These are phyloP conservation scores for Forsythia suspensa DNA, from an alignment of 257 asterid genomes.

Conservation along the genomic window DNA sequence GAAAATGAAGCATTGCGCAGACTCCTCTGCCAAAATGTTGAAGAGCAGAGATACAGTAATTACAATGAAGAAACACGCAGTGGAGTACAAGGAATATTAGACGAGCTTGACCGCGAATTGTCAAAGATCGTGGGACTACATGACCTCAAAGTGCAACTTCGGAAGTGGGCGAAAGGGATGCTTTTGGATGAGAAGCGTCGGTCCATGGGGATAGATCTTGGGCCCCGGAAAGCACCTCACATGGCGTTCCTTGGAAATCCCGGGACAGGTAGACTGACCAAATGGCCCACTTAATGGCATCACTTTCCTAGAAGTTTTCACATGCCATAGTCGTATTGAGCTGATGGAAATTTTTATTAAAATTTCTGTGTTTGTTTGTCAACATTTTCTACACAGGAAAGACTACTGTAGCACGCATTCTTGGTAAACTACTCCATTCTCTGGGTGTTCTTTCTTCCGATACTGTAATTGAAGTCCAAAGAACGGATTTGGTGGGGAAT, in stretches of 20 bases:
- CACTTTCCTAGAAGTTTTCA: background rate
- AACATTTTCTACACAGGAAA: slow-evolving; percentile 46
- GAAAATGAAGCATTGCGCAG: slow-evolving; percentile 44
- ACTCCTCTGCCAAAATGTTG: slow-evolving; percentile 43
- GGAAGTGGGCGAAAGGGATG: slow-evolving; percentile 92
- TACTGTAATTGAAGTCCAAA: slow-evolving; percentile 70
- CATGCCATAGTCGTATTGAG: background rate
- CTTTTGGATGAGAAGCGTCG: slow-evolving; percentile 84
- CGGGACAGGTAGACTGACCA: slow-evolving; percentile 62
- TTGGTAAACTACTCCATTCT: slow-evolving; percentile 73
- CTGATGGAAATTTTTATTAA: background rate
- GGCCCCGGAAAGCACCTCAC: slow-evolving; percentile 83
- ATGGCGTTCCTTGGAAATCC: slow-evolving; percentile 96
- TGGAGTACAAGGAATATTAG: slow-evolving; percentile 59
- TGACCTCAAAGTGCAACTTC: slow-evolving; percentile 65
- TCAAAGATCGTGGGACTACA: slow-evolving; percentile 68
- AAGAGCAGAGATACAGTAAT: slow-evolving; percentile 44
- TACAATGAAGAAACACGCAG: slow-evolving; percentile 40
- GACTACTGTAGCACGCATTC: slow-evolving; percentile 78
- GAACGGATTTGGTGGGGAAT: slow-evolving; percentile 83
- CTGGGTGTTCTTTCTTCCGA: slow-evolving; percentile 67
- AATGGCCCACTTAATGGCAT: background rate
- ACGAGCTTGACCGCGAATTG: slow-evolving; percentile 61
- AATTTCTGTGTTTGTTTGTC: background rate
- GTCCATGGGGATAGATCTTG: slow-evolving; percentile 75